Conservation (phyloP, 257 asterid genomes). For the Striga asiatica region DNA sequence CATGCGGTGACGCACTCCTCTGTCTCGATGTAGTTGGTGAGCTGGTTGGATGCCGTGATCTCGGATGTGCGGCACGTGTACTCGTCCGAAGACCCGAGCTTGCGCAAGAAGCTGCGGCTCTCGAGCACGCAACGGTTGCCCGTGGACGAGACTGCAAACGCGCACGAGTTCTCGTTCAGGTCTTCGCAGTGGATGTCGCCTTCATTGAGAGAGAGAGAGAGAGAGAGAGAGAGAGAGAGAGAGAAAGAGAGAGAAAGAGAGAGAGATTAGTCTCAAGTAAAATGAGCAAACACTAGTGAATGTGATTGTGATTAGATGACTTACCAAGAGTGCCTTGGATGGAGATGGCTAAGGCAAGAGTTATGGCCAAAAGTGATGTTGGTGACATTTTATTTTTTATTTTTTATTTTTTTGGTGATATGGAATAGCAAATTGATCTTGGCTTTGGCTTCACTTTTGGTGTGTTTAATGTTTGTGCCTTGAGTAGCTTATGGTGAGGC, state of each 20-base stretch:
- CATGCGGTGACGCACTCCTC: slow-evolving; percentile 53
- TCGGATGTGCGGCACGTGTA: slow-evolving; percentile 49
- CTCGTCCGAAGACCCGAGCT: no score
- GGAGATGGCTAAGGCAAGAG: slow-evolving; percentile 14
- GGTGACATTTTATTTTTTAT: no score
- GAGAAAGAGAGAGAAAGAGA: no score
- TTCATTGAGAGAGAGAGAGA: no score
- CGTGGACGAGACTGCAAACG: slow-evolving; percentile 43
- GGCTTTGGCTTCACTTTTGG: neutral
- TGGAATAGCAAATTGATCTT: no score
- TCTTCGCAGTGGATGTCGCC: slow-evolving; percentile 34
- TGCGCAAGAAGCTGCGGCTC: slow-evolving; percentile 33
- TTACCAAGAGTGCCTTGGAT: slow-evolving; percentile 27
- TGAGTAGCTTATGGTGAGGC: neutral
- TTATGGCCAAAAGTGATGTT: slow-evolving; percentile 20
- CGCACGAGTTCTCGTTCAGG: slow-evolving; percentile 33
- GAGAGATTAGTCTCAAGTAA: no score
- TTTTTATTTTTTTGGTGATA: no score
- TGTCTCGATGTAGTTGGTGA: slow-evolving; percentile 44
- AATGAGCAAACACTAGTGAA: no score
- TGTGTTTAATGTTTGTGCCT: neutral
- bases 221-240: no score
- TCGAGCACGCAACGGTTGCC: slow-evolving; percentile 76
- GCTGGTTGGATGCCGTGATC: slow-evolving; percentile 42
- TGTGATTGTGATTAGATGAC: no score